These are phyloP conservation scores for Tetrapisispora arboricola DNA, from an alignment of 805 yeast genomes.

Conservation along the genomic window DNA sequence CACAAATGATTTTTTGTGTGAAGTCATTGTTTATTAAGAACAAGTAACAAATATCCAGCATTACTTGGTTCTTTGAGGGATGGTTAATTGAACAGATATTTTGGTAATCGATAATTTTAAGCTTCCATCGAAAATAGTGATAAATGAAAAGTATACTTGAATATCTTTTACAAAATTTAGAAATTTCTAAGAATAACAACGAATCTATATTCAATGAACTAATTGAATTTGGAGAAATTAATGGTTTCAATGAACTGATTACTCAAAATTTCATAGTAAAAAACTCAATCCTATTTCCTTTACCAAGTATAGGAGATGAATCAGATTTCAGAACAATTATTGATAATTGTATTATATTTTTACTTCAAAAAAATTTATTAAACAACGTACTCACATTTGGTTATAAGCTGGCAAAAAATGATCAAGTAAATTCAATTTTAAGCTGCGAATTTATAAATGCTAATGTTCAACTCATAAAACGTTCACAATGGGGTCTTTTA, in stretches of 20 bases:
- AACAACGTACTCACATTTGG: constrained; percentile 37
- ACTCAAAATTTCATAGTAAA: constrained; percentile 6
- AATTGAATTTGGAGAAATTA: constrained; percentile 4
- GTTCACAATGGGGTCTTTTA: constrained; percentile 35
- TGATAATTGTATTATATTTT: constrained; percentile 31
- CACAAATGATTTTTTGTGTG: no score
- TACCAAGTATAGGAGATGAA: constrained; percentile 5
- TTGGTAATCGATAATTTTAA: no score
- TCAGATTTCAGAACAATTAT: constrained; percentile 28
- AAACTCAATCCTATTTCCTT: constrained; percentile 4
- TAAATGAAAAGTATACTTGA: constrained; percentile 9
- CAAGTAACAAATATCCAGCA: no score
- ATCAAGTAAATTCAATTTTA: constrained; percentile 20
- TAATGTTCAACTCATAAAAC: constrained; percentile 34
- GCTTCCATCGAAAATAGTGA: neutral
- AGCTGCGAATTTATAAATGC: constrained; percentile 31
- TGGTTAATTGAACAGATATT: no score
- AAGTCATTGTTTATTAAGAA: no score
- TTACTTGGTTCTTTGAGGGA: no score
- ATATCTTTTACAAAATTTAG: constrained; percentile 5
- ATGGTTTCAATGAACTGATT: constrained; percentile 8
- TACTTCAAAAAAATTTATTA: constrained; percentile 21
- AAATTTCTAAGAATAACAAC: neutral
- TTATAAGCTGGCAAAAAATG: constrained; percentile 28
- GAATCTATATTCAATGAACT: neutral